These are phyloP conservation scores for Aspergillus sp. DNA, from an alignment of 2,329 filamentous ascomycete genomes.

Conservation along the genomic window DNA sequence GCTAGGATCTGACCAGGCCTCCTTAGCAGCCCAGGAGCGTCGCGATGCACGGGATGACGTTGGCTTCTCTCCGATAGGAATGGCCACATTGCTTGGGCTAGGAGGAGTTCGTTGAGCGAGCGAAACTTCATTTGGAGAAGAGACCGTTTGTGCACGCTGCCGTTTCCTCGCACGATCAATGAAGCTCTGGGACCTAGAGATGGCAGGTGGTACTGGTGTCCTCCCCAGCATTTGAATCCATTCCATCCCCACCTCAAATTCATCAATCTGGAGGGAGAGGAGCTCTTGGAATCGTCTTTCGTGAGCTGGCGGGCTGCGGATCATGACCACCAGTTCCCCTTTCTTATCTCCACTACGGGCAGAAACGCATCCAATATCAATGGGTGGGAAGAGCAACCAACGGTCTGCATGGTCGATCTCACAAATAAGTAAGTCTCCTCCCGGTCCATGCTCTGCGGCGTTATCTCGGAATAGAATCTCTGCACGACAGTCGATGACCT, in stretches of 20 bases:
- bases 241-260: constrained; percentile 75
- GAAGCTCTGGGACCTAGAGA: constrained; percentile 57
- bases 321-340: constrained; percentile 80
- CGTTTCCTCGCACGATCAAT: constrained; percentile 43
- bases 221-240: constrained; percentile 86
- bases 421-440: constrained; percentile 86
- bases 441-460: constrained; percentile 61
- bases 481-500: constrained; percentile 83
- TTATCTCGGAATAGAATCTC: constrained; percentile 86
- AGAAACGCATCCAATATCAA: constrained; percentile 72
- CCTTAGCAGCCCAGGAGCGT: constrained; percentile 30
- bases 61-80: constrained; percentile 62
- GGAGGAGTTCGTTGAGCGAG: constrained; percentile 41
- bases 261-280: constrained; percentile 71
- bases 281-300: constrained; percentile 78
- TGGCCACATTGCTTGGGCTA: constrained; percentile 56
- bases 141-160: constrained; percentile 26
- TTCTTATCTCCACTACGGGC: constrained; percentile 72
- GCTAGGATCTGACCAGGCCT: constrained; percentile 33
- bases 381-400: constrained; percentile 89
- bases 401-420: constrained; percentile 76
- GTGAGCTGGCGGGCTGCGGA: constrained; percentile 66
- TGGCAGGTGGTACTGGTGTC: constrained; percentile 60
- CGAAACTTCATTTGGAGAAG: constrained; percentile 21
- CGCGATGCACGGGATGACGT: constrained; percentile 50